Conservation (phyloP, 2,329 filamentous ascomycete species). For the Diaporthe aspalathi region DNA sequence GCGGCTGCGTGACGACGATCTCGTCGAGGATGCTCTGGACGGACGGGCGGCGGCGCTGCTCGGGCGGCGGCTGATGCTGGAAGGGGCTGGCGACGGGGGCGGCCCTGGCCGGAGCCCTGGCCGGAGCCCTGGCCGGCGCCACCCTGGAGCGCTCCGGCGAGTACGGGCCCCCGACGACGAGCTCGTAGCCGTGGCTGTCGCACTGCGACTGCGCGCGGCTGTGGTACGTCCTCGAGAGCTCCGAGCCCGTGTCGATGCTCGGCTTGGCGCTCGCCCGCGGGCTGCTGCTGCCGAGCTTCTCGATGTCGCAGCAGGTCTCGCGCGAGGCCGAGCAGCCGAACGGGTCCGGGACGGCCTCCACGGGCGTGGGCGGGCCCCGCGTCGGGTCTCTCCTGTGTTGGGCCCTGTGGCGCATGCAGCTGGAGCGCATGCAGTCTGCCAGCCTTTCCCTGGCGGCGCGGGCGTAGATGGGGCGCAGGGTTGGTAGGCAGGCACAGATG, state of each 20-base stretch:
- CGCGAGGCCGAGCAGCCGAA: neutral
- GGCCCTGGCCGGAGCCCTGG: neutral
- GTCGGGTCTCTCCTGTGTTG: neutral
- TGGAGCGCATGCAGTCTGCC: neutral
- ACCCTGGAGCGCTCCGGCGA: no score
- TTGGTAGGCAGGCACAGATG: constrained; percentile 20
- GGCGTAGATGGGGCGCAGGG: neutral
- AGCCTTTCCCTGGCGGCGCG: neutral
- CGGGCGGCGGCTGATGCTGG: neutral
- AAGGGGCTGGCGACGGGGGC: no score
- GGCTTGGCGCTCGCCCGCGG: neutral
- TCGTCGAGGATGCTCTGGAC: constrained; percentile 21
- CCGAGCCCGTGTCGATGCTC: neutral
- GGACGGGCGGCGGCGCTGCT: constrained; percentile 12
- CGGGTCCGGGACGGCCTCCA: neutral
- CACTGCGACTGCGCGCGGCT: neutral
- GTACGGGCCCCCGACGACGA: neutral
- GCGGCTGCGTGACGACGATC: constrained; percentile 20
- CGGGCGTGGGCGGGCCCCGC: neutral
- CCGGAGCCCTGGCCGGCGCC: neutral
- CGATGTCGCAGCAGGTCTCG: neutral
- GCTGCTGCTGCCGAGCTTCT: neutral
- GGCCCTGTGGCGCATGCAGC: neutral
- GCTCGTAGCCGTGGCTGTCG: neutral
- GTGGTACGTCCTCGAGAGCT: neutral